Evolutionary conservation across 345 rosid species (phyloP).

Genomic region (Cochlearia excelsa): DNA sequence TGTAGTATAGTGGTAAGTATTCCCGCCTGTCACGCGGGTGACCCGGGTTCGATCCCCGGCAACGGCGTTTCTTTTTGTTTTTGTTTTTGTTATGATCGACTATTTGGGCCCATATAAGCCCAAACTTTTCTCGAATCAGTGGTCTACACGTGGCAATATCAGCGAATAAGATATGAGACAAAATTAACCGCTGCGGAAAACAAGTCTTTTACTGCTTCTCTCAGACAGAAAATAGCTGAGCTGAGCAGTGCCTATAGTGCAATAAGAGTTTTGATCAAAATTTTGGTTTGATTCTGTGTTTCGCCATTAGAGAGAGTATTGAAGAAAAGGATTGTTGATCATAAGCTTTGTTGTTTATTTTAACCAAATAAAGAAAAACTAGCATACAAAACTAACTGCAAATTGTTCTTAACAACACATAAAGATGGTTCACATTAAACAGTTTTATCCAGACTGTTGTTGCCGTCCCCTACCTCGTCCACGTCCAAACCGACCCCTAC

Average conservation of each 20-base stretch:
- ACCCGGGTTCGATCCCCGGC: slow-evolving; percentile 99
- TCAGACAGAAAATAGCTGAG: too few relatives aligned
- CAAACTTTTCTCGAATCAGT: too few relatives aligned
- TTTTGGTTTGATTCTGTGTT: not conserved
- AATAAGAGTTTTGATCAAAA: not conserved
- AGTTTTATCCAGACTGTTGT: slow-evolving; percentile 29
- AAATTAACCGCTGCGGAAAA: too few relatives aligned
- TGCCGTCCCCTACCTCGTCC: slow-evolving; percentile 48
- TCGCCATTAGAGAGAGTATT: not conserved
- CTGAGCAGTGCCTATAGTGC: too few relatives aligned
- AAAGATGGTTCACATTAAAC: slow-evolving; percentile 13
- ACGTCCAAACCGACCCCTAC: slow-evolving; percentile 43
- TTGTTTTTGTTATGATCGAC: too few relatives aligned
- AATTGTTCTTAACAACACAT: slow-evolving; percentile 4
- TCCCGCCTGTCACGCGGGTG: slow-evolving; percentile 98
- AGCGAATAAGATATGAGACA: too few relatives aligned
- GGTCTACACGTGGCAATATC: too few relatives aligned
- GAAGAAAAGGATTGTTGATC: not conserved
- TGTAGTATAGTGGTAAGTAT: slow-evolving; percentile 97
- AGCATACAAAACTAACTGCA: slow-evolving; percentile 18
- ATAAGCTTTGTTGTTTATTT: slow-evolving; percentile 2
- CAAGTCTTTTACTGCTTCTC: too few relatives aligned
- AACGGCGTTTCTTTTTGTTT: slow-evolving; percentile 44
- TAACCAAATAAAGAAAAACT: slow-evolving; percentile 1
- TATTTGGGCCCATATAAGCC: too few relatives aligned